Conservation (phyloP, 768 basidiomycete species). For the Russula brevipes region DNA sequence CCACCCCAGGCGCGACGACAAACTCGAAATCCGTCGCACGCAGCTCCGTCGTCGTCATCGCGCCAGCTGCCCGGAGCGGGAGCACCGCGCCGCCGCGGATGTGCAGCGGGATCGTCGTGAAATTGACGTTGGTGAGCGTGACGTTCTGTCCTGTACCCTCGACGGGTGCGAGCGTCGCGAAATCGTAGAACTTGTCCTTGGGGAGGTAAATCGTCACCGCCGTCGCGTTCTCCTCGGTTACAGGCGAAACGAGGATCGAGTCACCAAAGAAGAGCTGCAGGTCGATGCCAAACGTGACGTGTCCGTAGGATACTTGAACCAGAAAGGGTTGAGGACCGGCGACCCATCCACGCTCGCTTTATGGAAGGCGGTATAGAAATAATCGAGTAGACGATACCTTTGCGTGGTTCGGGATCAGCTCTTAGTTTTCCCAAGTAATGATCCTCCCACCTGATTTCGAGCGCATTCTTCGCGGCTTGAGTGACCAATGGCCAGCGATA, state of each 20-base stretch:
- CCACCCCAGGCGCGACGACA: conserved; percentile 50
- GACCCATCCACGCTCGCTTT: conserved; percentile 52
- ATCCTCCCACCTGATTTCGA: conserved; percentile 52
- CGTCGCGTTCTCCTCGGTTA: conserved; percentile 55
- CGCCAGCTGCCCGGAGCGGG: conserved; percentile 48
- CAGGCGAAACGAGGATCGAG: conserved; percentile 63
- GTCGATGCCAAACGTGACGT: conserved; percentile 53
- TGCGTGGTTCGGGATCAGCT: neutral
- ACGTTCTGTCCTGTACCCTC: conserved; percentile 44
- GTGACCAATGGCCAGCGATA: conserved; percentile 58
- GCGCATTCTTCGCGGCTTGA: conserved; percentile 52
- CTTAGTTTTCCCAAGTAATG: neutral
- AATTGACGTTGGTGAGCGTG: conserved; percentile 44
- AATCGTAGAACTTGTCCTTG: conserved; percentile 62
- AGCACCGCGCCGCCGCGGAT: conserved; percentile 57
- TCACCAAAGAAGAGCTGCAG: conserved; percentile 67
- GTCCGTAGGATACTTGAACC: conserved; percentile 65
- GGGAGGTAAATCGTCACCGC: conserved; percentile 60
- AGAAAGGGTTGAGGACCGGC: conserved; percentile 59
- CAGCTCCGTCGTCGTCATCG: conserved; percentile 58
- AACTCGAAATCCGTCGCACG: conserved; percentile 55
- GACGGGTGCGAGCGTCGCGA: conserved; percentile 45
- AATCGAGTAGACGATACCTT: conserved; percentile 65
- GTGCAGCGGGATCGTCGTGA: conserved; percentile 56
- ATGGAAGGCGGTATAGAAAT: conserved; percentile 69